A percentile compares a stretch with the other conserved stretches of the same genome.
Evolutionary conservation across 805 yeast species (phyloP).

Genomic region (Monosporozyma unispora): DNA sequence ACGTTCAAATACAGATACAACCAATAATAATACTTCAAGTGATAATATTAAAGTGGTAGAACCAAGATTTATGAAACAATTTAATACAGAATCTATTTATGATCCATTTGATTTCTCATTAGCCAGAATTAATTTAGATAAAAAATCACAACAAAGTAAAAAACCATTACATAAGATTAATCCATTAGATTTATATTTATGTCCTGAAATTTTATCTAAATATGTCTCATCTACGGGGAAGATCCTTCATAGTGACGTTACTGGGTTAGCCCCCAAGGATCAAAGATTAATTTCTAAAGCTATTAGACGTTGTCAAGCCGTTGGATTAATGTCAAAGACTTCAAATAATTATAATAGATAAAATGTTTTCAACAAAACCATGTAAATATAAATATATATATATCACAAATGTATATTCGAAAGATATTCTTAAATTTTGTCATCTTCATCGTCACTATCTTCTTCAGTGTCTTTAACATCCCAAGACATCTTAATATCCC

Average conservation of each 20-base stretch:
- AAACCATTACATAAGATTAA: slow-evolving; percentile 32
- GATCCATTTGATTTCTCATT: slow-evolving; percentile 77
- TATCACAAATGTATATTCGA: not conserved
- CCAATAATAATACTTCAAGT: no score
- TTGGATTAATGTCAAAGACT: slow-evolving; percentile 71
- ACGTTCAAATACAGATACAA: not conserved
- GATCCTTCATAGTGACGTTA: slow-evolving; percentile 61
- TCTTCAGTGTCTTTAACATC: slow-evolving; percentile 40
- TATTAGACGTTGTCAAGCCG: slow-evolving; percentile 67
- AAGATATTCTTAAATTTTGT: slow-evolving; percentile 2
- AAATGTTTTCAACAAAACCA: not conserved
- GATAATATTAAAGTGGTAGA: slow-evolving; percentile 8
- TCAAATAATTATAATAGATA: slow-evolving; percentile 35
- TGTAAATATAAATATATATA: slow-evolving; percentile 1
- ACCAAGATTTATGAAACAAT: slow-evolving; percentile 30
- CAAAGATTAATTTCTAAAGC: slow-evolving; percentile 71
- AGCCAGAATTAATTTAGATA: slow-evolving; percentile 46
- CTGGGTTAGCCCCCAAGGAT: slow-evolving; percentile 56
- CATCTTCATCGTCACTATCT: slow-evolving; percentile 15
- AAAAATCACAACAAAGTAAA: slow-evolving; percentile 23
- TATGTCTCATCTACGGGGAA: slow-evolving; percentile 67
- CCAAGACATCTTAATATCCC: slow-evolving; percentile 85
- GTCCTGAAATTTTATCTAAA: slow-evolving; percentile 59
- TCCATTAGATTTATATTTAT: slow-evolving; percentile 62
- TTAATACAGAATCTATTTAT: slow-evolving; percentile 42